Evolutionary conservation across 176 grass and related monocot species (phyloP).

Genomic region (Oryza rufipogon): DNA sequence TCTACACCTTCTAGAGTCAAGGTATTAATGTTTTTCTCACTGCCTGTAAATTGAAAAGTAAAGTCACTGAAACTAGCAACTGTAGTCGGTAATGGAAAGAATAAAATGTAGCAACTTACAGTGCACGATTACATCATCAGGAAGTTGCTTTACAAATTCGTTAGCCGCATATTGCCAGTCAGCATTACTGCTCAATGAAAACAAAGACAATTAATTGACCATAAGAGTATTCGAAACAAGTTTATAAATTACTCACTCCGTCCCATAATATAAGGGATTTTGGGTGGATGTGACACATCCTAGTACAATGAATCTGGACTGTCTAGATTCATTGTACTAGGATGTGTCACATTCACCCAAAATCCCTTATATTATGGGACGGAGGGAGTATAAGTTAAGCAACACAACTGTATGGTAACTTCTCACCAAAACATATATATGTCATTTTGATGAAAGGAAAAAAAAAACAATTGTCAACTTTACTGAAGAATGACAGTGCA

Average conservation of each 20-base stretch:
- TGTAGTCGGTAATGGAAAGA: neutral
- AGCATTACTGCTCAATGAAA: constrained; percentile 53
- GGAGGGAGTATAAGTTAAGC: too few species aligned
- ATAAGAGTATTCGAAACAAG: neutral
- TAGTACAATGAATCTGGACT: too few species aligned
- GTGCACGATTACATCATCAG: constrained; percentile 75
- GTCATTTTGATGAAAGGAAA: neutral
- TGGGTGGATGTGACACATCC: too few species aligned
- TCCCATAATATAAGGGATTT: too few species aligned
- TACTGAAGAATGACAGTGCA: neutral
- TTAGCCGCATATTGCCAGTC: constrained; percentile 87
- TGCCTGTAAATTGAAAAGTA: constrained; percentile 48
- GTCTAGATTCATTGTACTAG: too few species aligned
- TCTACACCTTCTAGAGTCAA: constrained; percentile 83
- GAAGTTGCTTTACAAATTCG: constrained; percentile 67
- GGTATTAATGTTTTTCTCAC: constrained; percentile 71
- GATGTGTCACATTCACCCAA: too few species aligned
- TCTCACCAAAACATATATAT: too few species aligned
- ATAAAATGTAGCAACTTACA: constrained; percentile 53
- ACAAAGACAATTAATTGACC: neutral
- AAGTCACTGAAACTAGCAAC: neutral
- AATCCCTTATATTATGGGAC: too few species aligned
- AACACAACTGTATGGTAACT: neutral
- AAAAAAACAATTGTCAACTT: neutral
- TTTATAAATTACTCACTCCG: too few species aligned